A percentile compares a stretch with the other conserved stretches of the same genome.
phyloP scores from a whole-genome alignment of 1,284 basidiomycete species.

The Somion occarium region DNA sequence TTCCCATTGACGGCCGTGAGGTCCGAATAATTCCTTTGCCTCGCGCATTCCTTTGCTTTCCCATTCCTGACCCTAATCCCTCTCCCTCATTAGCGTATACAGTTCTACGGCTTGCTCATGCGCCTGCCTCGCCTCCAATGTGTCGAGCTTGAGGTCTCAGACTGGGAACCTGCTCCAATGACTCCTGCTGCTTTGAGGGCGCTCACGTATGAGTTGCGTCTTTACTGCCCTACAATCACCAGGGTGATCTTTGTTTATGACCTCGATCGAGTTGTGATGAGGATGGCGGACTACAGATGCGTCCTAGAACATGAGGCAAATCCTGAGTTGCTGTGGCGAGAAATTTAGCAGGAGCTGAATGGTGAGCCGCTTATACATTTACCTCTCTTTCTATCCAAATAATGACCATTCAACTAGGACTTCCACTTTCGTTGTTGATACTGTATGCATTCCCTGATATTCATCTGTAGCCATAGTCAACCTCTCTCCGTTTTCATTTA shows the following conservation, averaged over 20 bases:
- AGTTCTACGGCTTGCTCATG: conserved; percentile 55
- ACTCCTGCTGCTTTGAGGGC: conserved; percentile 48
- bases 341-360: conserved; percentile 26
- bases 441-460: conserved; percentile 1
- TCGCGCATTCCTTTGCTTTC: conserved; percentile 5
- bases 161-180: conserved; percentile 55
- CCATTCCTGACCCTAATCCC: background rate
- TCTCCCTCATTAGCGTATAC: conserved; percentile 41
- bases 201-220: conserved; percentile 49
- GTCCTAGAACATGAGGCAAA: conserved; percentile 36
- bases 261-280: conserved; percentile 51
- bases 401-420: background rate
- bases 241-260: conserved; percentile 56
- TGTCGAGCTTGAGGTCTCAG: conserved; percentile 56
- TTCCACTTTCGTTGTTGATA: background rate
- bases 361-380: background rate
- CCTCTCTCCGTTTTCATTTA: background rate
- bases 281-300: conserved; percentile 37
- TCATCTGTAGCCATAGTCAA: background rate
- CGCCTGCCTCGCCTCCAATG: conserved; percentile 44
- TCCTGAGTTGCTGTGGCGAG: conserved; percentile 49
- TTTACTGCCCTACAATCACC: conserved; percentile 49
- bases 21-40: conserved; percentile 23
- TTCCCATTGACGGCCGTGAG: conserved; percentile 47
- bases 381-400: no score